A percentile compares a stretch with the other conserved stretches of the same genome.
Conservation (phyloP, 768 basidiomycete species). For the Leccinum broughii region DNA sequence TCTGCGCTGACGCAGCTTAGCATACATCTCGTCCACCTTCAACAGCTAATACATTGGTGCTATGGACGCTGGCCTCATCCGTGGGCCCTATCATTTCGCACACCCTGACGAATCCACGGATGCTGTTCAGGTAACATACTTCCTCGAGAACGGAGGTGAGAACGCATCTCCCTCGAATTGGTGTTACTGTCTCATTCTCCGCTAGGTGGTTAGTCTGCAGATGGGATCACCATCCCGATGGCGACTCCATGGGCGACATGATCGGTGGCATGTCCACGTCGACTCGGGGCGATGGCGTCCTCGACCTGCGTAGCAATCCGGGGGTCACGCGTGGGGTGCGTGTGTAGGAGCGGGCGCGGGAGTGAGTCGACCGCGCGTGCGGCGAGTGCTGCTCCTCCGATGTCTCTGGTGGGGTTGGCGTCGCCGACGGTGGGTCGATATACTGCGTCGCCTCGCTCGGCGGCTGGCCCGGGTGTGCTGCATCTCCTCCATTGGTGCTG, state of each 20-base stretch:
- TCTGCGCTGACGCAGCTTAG: slow-evolving; percentile 10
- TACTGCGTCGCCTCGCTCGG: slow-evolving; percentile 18
- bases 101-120: slow-evolving; percentile 54
- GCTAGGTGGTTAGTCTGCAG: slow-evolving; percentile 51
- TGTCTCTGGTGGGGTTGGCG: slow-evolving; percentile 11
- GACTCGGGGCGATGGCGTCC: neutral
- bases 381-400: slow-evolving; percentile 25
- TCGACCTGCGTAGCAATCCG: slow-evolving; percentile 4
- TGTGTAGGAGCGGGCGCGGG: neutral
- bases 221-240: slow-evolving; percentile 58
- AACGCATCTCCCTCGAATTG: neutral
- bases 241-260: slow-evolving; percentile 18
- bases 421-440: slow-evolving; percentile 3
- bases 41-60: slow-evolving; percentile 54
- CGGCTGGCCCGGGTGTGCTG: neutral
- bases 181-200: neutral
- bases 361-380: slow-evolving; percentile 6
- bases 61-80: slow-evolving; percentile 54
- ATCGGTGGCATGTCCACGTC: slow-evolving; percentile 5
- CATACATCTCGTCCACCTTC: slow-evolving; percentile 34
- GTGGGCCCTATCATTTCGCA: slow-evolving; percentile 64
- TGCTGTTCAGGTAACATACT: slow-evolving; percentile 58
- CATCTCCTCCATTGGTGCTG: neutral
- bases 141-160: slow-evolving; percentile 56
- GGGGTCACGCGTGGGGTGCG: neutral